A percentile compares a stretch with the other conserved stretches of the same genome.
Evolutionary conservation across 768 basidiomycete genomes (phyloP).

Genomic region (Trametes elegans): DNA sequence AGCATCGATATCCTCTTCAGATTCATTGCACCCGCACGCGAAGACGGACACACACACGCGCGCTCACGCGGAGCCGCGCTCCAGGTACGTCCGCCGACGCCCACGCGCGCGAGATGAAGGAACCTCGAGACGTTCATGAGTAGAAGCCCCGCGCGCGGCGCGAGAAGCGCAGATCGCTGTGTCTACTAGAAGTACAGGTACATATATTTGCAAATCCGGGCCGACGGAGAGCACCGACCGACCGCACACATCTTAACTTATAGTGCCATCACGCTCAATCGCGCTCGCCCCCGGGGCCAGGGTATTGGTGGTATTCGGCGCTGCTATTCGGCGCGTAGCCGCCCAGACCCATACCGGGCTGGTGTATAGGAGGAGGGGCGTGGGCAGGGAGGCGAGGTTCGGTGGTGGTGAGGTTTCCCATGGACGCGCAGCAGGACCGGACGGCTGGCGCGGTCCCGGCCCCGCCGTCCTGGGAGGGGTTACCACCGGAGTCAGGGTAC

Average conservation of each 20-base stretch:
- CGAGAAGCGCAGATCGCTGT: neutral
- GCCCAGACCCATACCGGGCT: neutral
- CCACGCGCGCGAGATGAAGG: neutral
- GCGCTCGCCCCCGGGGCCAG: too few species aligned
- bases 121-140: neutral
- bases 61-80: too few species aligned
- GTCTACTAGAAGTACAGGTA: neutral
- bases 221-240: too few species aligned
- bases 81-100: too few species aligned
- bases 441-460: neutral
- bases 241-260: too few species aligned
- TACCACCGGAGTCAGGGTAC: neutral
- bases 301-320: neutral
- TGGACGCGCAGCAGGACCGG: slow-evolving; percentile 6
- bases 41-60: too few species aligned
- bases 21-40: neutral
- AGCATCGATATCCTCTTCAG: too few species aligned
- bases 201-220: too few species aligned
- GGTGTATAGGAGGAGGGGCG: too few species aligned
- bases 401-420: neutral
- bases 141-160: neutral
- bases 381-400: neutral
- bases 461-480: neutral
- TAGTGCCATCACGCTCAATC: too few species aligned
- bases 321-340: neutral